Percentiles rank a stretch among this genome's conserved stretches.
phyloP scores from a whole-genome alignment of 495 filamentous ascomycete species.

The Hypoxylon lienhwacheense region DNA sequence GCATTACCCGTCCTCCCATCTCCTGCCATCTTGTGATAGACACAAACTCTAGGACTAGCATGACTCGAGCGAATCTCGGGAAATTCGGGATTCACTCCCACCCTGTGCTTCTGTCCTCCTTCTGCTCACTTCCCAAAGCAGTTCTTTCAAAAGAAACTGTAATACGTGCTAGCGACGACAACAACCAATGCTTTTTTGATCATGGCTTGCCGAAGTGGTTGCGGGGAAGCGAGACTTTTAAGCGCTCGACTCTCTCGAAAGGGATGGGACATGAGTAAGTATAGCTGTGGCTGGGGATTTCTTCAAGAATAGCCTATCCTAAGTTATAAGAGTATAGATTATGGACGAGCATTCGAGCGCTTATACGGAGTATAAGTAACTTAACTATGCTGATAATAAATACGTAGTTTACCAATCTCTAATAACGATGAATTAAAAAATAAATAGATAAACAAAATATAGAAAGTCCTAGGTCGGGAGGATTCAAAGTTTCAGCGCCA shows the following conservation, averaged over 20 bases:
- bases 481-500: too few species aligned
- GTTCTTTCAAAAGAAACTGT: slow-evolving; percentile 13
- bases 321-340: slow-evolving; percentile 19
- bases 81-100: slow-evolving; percentile 23
- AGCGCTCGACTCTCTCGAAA: slow-evolving; percentile 11
- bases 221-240: slow-evolving; percentile 16
- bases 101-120: slow-evolving; percentile 7
- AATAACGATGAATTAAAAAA: not conserved
- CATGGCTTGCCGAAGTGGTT: slow-evolving; percentile 2
- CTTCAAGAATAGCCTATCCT: slow-evolving; percentile 8
- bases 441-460: not conserved
- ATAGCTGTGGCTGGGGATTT: slow-evolving; percentile 7
- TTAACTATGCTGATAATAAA: slow-evolving; percentile 9
- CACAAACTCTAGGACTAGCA: slow-evolving; percentile 19
- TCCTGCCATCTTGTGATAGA: slow-evolving; percentile 11
- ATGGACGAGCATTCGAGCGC: slow-evolving; percentile 15
- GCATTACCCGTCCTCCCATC: slow-evolving; percentile 9
- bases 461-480: too few species aligned
- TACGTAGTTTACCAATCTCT: slow-evolving; percentile 1
- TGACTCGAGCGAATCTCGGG: slow-evolving; percentile 29
- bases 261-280: slow-evolving; percentile 11
- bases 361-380: slow-evolving; percentile 15
- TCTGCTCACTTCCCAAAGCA: slow-evolving; percentile 6
- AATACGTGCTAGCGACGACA: slow-evolving; percentile 13
- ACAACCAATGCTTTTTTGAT: slow-evolving; percentile 10